A percentile compares a stretch with the other conserved stretches of the same genome.
Conservation (phyloP, 768 basidiomycete genomes). For the Termitomyces eurrhizus region DNA sequence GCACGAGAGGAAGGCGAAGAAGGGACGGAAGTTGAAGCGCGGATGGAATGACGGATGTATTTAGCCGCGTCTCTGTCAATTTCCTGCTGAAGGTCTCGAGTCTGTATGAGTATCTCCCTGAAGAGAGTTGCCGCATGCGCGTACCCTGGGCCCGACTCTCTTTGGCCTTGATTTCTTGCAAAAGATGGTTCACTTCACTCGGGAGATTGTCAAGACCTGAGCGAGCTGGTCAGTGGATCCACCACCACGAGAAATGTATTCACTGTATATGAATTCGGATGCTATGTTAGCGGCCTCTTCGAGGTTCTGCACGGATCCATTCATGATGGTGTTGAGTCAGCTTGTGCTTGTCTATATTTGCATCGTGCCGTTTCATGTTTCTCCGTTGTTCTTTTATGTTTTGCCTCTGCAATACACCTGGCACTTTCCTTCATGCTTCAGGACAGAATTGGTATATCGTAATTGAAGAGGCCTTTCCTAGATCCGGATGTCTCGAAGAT, state of each 20-base stretch:
- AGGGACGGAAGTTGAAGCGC: conserved; percentile 23
- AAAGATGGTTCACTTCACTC: conserved; percentile 45
- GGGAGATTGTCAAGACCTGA: conserved; percentile 53
- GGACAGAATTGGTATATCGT: not conserved
- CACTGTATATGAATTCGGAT: conserved; percentile 55
- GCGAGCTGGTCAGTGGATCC: not conserved
- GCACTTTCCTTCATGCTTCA: not conserved
- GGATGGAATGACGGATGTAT: conserved; percentile 47
- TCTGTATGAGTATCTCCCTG: conserved; percentile 3
- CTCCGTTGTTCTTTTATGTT: not conserved
- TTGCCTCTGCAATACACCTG: not conserved
- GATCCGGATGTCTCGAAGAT: conserved; percentile 2
- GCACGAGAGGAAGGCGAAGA: conserved; percentile 28
- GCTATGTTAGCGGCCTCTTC: conserved; percentile 54
- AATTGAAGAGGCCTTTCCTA: not conserved
- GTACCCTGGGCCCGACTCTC: conserved; percentile 42
- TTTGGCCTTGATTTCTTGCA: conserved; percentile 48
- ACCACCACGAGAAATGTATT: conserved; percentile 10
- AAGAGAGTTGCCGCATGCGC: conserved; percentile 7
- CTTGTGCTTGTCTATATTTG: conserved; percentile 10
- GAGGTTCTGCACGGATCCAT: conserved; percentile 32
- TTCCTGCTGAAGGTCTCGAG: conserved; percentile 44
- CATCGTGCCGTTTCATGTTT: not conserved
- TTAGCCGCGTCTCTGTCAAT: conserved; percentile 45
- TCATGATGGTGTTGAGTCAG: conserved; percentile 20